Percentiles rank a stretch among this genome's conserved stretches.
Evolutionary conservation across 192 early-diverging fungal genomes (phyloP).

Genomic region (Chytriomyces sp.): DNA sequence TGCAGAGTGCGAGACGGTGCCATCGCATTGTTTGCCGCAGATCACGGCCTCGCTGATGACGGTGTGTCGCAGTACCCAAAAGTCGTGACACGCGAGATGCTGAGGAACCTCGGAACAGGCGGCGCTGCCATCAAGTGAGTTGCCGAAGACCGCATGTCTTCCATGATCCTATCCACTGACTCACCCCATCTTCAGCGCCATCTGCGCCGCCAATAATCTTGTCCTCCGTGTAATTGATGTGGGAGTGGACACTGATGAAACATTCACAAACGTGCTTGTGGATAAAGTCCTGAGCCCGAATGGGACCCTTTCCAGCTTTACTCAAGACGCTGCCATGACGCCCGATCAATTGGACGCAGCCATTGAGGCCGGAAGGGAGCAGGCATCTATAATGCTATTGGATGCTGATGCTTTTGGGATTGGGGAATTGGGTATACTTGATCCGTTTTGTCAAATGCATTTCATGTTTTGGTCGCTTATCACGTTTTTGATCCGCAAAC

Average conservation of each 20-base stretch:
- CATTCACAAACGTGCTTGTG: slow-evolving; percentile 4
- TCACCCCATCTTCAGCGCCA: slow-evolving; percentile 4
- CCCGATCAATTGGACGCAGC: slow-evolving; percentile 20
- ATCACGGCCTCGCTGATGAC: slow-evolving; percentile 40
- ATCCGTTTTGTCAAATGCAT: too few species aligned
- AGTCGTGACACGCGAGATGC: slow-evolving; percentile 39
- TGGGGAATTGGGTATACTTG: slow-evolving; percentile 28
- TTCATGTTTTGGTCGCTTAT: too few species aligned
- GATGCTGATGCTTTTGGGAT: slow-evolving; percentile 23
- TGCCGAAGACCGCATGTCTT: not conserved
- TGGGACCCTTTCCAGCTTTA: slow-evolving; percentile 27
- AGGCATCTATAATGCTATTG: not conserved
- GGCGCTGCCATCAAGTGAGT: slow-evolving; percentile 43
- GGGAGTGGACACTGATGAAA: slow-evolving; percentile 31
- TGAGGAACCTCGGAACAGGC: slow-evolving; percentile 27
- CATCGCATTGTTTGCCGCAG: slow-evolving; percentile 38
- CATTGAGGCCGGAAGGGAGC: slow-evolving; percentile 16
- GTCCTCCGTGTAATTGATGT: slow-evolving; percentile 31
- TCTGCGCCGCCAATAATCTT: slow-evolving; percentile 2
- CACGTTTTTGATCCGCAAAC: too few species aligned
- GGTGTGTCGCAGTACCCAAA: slow-evolving; percentile 38
- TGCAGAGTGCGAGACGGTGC: slow-evolving; percentile 17
- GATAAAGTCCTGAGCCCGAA: slow-evolving; percentile 12
- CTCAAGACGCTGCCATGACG: slow-evolving; percentile 32
- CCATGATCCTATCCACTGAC: not conserved